Percentiles rank a stretch among this genome's conserved stretches.
Conservation (phyloP, 1,284 basidiomycete species). For the Boletus sp. region DNA sequence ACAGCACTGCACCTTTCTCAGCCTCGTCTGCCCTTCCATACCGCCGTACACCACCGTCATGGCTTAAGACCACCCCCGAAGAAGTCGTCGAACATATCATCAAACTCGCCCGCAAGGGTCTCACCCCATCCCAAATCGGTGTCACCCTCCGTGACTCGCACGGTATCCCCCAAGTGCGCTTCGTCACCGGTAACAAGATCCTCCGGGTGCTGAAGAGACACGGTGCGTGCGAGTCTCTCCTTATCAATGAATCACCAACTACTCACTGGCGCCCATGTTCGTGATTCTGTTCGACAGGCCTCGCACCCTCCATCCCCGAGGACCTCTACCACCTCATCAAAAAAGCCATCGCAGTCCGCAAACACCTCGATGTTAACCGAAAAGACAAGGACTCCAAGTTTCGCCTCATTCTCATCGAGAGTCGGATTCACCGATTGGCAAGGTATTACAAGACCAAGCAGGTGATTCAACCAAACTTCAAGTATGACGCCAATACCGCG, state of each 20-base stretch:
- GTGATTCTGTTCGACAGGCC: constrained; percentile 51
- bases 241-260: no score
- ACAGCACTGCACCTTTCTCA: constrained; percentile 28
- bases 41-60: constrained; percentile 90
- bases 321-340: constrained; percentile 99
- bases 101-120: constrained; percentile 97
- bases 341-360: constrained; percentile 98
- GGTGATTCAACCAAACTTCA: constrained; percentile 96
- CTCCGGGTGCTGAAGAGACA: constrained; percentile 96
- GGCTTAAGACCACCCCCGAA: constrained; percentile 95
- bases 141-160: constrained; percentile 97
- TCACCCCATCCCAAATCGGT: constrained; percentile 98
- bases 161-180: constrained; percentile 95
- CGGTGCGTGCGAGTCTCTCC: constrained; percentile 50
- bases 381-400: constrained; percentile 99
- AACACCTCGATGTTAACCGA: constrained; percentile 97
- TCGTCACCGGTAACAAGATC: constrained; percentile 99
- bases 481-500: constrained; percentile 92
- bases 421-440: constrained; percentile 93
- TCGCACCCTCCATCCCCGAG: constrained; percentile 97
- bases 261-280: no score
- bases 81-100: constrained; percentile 95
- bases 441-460: constrained; percentile 99
- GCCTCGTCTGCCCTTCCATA: constrained; percentile 97
- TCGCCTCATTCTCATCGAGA: constrained; percentile 97